Evolutionary conservation across 768 basidiomycete genomes (phyloP), one percentile per base, ranked within the genome.

Genomic region (Termitomyces sp.): DNA sequence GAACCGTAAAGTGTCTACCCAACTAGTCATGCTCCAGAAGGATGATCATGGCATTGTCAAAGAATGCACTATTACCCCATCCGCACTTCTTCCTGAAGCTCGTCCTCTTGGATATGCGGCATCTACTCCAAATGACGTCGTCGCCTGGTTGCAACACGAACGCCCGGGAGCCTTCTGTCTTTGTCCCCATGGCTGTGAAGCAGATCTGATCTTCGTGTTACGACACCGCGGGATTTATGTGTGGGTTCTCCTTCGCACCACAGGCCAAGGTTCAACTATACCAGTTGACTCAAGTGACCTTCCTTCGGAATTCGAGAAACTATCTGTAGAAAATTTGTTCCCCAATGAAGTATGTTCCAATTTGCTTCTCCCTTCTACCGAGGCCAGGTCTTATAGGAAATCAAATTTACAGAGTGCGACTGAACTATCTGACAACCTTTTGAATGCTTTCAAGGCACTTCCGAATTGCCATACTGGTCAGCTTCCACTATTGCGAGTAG

Each of bases 31-130:
- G 25, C 25, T 56, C 4, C 32, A 48, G 25, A 58, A 57, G 25
- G 37, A 37, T 17, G 29, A 37, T 1, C 32, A 57, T 47, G 38
- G 15, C 17, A 34, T 36, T 9, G 5, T 52, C 12, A 20, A 34
- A 11, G 58, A 52, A 25, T 31, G n/a, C 6, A 9, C 37, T 15
- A n/a, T 58, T 10, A 46, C 17, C 5, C 3, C 20, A 17, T 58
- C 48, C 1, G 36, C 47, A 1, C 57, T 58, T n/a, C 37, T 58
- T 11, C 47, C 57, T 25, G 48, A 15, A 5, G 48, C 57, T 50
- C 57, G 48, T 17, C 57, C 57, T 9, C 46, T 58, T 40, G 57
- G 57, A 5, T 58, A 49, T 50, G 15, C 38, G 12, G 57, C 57
- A 6, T 29, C 36, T 17, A 40, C 57, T 32, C 12, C 46, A 6